Evolutionary conservation across 2,329 filamentous ascomycete genomes (phyloP).

Genomic region (Exophiala mesophila): DNA sequence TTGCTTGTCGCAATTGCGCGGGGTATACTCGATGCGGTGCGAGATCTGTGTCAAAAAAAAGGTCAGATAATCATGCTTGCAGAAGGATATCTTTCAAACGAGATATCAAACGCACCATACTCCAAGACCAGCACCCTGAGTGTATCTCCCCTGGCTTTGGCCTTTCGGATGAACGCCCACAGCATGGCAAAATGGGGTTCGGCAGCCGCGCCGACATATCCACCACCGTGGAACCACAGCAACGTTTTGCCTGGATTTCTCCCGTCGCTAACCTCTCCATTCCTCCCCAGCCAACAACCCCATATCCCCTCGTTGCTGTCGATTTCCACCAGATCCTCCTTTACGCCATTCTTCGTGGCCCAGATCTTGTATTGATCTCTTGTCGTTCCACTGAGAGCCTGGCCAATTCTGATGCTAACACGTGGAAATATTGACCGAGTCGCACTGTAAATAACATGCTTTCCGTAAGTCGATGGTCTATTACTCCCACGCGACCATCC

Average conservation of each 20-base stretch:
- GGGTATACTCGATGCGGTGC: slow-evolving; percentile 42
- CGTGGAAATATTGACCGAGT: neutral
- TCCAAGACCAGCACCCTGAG: slow-evolving; percentile 13
- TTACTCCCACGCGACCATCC: slow-evolving; percentile 13
- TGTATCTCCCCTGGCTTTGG: slow-evolving; percentile 4
- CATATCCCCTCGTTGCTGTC: slow-evolving; percentile 3
- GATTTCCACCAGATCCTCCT: slow-evolving; percentile 16
- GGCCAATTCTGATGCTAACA: slow-evolving; percentile 6
- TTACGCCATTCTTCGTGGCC: slow-evolving; percentile 13
- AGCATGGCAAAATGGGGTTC: slow-evolving; percentile 16
- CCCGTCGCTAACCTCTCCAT: slow-evolving; percentile 3
- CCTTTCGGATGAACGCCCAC: slow-evolving; percentile 9
- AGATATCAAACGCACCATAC: slow-evolving; percentile 7
- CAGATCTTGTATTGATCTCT: slow-evolving; percentile 9
- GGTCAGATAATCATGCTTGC: too few relatives aligned
- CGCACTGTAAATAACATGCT: slow-evolving; percentile 14
- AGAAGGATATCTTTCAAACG: too few relatives aligned
- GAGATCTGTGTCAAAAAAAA: slow-evolving; percentile 39
- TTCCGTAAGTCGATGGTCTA: slow-evolving; percentile 8
- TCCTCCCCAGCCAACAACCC: slow-evolving; percentile 17
- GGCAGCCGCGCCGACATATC: slow-evolving; percentile 13
- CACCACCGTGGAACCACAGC: slow-evolving; percentile 23
- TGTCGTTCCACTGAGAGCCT: slow-evolving; percentile 4
- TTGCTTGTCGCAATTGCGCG: slow-evolving; percentile 40
- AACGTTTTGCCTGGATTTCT: slow-evolving; percentile 9